Evolutionary conservation across 805 yeast genomes (phyloP), one percentile per base, ranked within the genome.

Genomic region (Tetrapisispora pingtungensis): DNA sequence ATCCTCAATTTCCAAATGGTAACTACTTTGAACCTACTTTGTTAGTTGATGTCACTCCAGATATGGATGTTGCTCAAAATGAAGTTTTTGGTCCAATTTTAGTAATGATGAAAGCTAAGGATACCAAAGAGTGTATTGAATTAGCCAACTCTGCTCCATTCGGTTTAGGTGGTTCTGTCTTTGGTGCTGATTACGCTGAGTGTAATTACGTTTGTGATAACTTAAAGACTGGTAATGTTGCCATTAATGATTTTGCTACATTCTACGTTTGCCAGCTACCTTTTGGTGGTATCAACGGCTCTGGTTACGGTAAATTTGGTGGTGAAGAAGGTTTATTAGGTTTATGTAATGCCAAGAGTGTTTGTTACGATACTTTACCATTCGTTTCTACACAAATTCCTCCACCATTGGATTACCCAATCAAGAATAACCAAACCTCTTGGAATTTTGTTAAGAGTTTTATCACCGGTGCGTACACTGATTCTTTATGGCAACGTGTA

Each of bases 241-340:
- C 98, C 8, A 85, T 93, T 49, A 93, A 93, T 63, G 99, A 93
- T 68, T 93, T 93, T 70, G 99, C 97, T 7, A 90, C 97, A 0
- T 93, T 80, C 59, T 87, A 89, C 58, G 86, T 93, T 31, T 89
- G 96, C 53, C 98, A 93, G 66, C 71, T 93, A 53, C 99, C 99
- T 28, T 93, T 93, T 66, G 99, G 99, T 44, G 99, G 99, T 27
- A 77, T 77, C 24, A 81, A 81, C 53, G 93, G 88, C 38, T 84
- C 95, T 6, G 99, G 99, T 0, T 93, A 88, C 59, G 98, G 98
- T 46, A 90, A 90, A 61, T 93, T 93, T 68, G 96, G 96, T 19
- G 99, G 99, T 39, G 95, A 83, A 60, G 99, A 93, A 70, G 99
- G 99, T 1, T 71, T 93, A 36, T 77, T 86, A 34, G 97, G 96